Conservation (phyloP, 257 asterid genomes). For the Salvia miltiorrhiza region DNA sequence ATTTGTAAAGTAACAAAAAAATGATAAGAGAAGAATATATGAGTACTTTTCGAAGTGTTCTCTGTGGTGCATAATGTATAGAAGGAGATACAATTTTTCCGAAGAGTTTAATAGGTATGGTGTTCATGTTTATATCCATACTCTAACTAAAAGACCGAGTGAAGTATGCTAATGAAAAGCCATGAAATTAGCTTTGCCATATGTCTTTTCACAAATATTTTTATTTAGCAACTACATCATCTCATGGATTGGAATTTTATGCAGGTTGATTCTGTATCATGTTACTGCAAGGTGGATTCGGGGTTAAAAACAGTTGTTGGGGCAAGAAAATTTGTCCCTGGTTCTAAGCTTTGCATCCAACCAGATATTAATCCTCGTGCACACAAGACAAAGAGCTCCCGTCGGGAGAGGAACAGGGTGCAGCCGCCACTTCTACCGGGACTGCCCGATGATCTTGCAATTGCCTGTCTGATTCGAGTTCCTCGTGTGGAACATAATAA, state of each 20-base stretch:
- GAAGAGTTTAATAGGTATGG: not conserved
- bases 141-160: not conserved
- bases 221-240: not conserved
- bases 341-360: constrained; percentile 61
- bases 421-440: constrained; percentile 67
- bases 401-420: constrained; percentile 50
- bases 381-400: constrained; percentile 44
- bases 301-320: constrained; percentile 59
- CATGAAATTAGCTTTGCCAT: not conserved
- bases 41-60: not conserved
- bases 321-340: constrained; percentile 58
- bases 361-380: constrained; percentile 58
- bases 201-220: not conserved
- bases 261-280: constrained; percentile 69
- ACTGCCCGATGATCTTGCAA: constrained; percentile 63
- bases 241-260: constrained; percentile 8
- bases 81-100: not conserved
- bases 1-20: not conserved
- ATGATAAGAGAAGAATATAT: not conserved
- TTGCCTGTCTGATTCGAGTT: constrained; percentile 61
- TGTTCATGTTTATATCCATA: not conserved
- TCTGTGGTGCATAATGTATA: not conserved
- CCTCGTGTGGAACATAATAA: constrained; percentile 57
- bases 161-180: not conserved
- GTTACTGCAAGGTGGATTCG: constrained; percentile 65